Evolutionary conservation across 345 rosid species (phyloP).

Genomic region (Pistacia atlantica): DNA sequence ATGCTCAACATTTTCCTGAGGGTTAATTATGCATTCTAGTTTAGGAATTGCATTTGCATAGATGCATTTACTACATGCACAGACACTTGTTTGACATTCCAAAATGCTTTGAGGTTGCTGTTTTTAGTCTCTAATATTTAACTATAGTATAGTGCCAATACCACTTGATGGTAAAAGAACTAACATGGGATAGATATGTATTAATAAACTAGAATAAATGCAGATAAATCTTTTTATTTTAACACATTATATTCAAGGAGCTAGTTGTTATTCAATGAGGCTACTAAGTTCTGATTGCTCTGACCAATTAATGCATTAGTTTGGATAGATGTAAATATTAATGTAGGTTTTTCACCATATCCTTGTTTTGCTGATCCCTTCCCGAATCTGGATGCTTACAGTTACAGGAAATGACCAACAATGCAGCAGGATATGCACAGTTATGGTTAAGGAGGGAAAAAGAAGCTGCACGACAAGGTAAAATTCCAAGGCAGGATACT

Average conservation of each 20-base stretch:
- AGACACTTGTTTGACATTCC: neutral
- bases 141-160: neutral
- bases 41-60: neutral
- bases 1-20: neutral
- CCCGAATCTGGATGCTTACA: slow-evolving; percentile 41
- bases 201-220: neutral
- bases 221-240: neutral
- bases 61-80: neutral
- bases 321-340: neutral
- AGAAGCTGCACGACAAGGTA: slow-evolving; percentile 75
- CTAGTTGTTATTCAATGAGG: neutral
- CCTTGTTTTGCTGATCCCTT: neutral
- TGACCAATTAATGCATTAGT: neutral
- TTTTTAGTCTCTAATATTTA: neutral
- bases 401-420: slow-evolving; percentile 66
- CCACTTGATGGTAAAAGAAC: neutral
- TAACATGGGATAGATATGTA: neutral
- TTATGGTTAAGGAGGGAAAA: slow-evolving; percentile 72
- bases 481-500: neutral
- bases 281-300: neutral
- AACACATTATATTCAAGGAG: neutral
- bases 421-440: slow-evolving; percentile 64
- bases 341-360: neutral
- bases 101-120: neutral
- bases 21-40: neutral